A percentile compares a stretch with the other conserved stretches of the same genome.
Evolutionary conservation across 2,329 filamentous ascomycete species (phyloP).

Genomic region (Emericellopsis cladophorae): DNA sequence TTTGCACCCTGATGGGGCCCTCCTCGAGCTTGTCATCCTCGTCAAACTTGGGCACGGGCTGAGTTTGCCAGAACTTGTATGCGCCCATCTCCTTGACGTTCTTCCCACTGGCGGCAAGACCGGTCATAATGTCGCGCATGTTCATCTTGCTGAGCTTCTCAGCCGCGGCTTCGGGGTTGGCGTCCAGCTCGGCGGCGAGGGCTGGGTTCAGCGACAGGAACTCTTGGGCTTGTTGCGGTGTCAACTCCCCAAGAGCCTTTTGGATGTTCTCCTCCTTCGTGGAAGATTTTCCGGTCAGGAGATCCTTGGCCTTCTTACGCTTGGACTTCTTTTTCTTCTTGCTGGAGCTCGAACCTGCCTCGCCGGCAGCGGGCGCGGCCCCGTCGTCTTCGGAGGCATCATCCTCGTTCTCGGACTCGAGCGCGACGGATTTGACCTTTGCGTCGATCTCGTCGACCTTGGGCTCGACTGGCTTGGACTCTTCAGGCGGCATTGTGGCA

Average conservation of each 20-base stretch:
- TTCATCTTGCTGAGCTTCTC: constrained; percentile 49
- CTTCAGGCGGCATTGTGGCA: constrained; percentile 21
- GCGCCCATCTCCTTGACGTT: constrained; percentile 93
- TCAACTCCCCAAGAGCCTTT: constrained; percentile 40
- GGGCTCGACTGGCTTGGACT: constrained; percentile 49
- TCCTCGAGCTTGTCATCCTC: constrained; percentile 49
- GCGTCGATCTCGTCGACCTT: constrained; percentile 34
- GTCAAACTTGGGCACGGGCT: constrained; percentile 81
- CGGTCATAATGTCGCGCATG: constrained; percentile 61
- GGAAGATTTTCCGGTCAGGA: constrained; percentile 21
- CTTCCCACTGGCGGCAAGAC: constrained; percentile 65
- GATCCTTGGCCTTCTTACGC: constrained; percentile 45
- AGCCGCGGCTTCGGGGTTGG: constrained; percentile 28
- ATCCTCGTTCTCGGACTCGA: constrained; percentile 34
- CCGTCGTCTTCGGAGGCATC: constrained; percentile 24
- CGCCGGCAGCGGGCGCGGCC: constrained; percentile 12
- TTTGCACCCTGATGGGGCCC: constrained; percentile 73
- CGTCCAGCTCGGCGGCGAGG: constrained; percentile 45
- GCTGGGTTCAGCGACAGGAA: constrained; percentile 63
- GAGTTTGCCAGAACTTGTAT: constrained; percentile 98
- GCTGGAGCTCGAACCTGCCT: constrained; percentile 15
- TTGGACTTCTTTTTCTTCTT: constrained; percentile 56
- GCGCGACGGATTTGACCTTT: constrained; percentile 29
- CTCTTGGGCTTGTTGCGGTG: constrained; percentile 46
- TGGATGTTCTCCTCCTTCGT: constrained; percentile 27